phyloP scores from a whole-genome alignment of 805 yeast species.

The Myxozyma vanderwaltii region DNA sequence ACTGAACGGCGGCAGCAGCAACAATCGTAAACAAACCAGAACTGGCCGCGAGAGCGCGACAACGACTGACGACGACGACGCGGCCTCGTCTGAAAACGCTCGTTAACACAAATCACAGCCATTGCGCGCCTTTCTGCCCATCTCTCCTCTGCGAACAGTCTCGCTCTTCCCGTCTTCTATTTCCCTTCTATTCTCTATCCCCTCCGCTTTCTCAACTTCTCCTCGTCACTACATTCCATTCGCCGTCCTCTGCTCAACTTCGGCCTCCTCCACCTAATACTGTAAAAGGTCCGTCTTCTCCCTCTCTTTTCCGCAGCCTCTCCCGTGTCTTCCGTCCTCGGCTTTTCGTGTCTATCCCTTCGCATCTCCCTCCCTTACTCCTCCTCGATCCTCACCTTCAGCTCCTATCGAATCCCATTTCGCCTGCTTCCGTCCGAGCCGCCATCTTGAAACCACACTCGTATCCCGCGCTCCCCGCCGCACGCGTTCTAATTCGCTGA shows the following conservation, averaged over 20 bases:
- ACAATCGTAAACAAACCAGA: no score
- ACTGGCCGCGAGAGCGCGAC: no score
- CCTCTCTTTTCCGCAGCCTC: background rate
- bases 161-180: no score
- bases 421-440: background rate
- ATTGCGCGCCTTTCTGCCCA: background rate
- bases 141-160: background rate
- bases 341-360: background rate
- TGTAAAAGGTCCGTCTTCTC: no score
- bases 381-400: background rate
- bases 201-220: no score
- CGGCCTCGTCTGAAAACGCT: no score
- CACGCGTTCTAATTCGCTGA: background rate
- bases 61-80: no score
- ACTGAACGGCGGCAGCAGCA: no score
- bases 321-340: background rate
- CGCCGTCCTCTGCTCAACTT: no score
- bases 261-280: no score
- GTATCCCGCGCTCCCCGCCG: background rate
- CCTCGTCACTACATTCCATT: no score
- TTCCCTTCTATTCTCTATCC: no score
- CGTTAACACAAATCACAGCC: background rate
- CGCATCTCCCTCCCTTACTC: slow-evolving; percentile 1
- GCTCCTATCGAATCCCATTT: background rate
- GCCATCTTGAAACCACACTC: background rate